These are phyloP conservation scores for Coniferiporia weirii DNA, from an alignment of 1,284 basidiomycete genomes.

Conservation along the genomic window DNA sequence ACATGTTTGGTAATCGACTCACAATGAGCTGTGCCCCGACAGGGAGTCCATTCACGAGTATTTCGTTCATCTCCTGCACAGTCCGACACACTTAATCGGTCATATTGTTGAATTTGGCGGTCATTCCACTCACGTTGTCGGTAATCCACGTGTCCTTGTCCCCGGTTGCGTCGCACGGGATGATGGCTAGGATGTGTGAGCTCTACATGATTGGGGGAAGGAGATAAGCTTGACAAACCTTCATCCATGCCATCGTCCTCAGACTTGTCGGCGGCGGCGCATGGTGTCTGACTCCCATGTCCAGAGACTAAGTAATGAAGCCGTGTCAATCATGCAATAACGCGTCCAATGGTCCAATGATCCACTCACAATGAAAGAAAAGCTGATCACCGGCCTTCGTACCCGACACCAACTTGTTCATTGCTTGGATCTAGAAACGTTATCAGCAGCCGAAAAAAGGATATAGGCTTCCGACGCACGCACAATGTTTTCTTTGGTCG, in stretches of 20 bases:
- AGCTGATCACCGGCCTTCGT: slow-evolving; percentile 3
- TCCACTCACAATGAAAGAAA: slow-evolving; percentile 12
- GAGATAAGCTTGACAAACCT: not conserved
- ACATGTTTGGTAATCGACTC: not conserved
- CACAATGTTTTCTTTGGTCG: slow-evolving; percentile 11
- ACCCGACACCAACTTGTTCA: slow-evolving; percentile 1
- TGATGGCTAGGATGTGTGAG: not conserved
- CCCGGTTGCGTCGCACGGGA: slow-evolving; percentile 11
- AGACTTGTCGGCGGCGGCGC: not conserved
- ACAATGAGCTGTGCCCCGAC: slow-evolving; percentile 4
- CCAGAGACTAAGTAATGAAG: slow-evolving; percentile 3
- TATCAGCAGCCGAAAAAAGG: not conserved
- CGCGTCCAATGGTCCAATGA: not conserved
- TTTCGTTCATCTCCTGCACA: slow-evolving; percentile 7
- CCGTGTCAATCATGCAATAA: not conserved
- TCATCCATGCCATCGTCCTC: slow-evolving; percentile 14
- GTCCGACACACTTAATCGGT: not conserved
- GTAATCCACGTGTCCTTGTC: slow-evolving; percentile 10
- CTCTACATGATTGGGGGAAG: not conserved
- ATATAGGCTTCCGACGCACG: not conserved
- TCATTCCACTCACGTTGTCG: slow-evolving; percentile 4
- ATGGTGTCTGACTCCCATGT: slow-evolving; percentile 5
- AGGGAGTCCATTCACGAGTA: slow-evolving; percentile 7
- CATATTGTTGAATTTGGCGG: too few species aligned
- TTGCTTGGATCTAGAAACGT: not conserved